Percentiles rank a stretch among this genome's conserved stretches.
Evolutionary conservation across 2,329 filamentous ascomycete species (phyloP).

Genomic region (Fusarium sp.): DNA sequence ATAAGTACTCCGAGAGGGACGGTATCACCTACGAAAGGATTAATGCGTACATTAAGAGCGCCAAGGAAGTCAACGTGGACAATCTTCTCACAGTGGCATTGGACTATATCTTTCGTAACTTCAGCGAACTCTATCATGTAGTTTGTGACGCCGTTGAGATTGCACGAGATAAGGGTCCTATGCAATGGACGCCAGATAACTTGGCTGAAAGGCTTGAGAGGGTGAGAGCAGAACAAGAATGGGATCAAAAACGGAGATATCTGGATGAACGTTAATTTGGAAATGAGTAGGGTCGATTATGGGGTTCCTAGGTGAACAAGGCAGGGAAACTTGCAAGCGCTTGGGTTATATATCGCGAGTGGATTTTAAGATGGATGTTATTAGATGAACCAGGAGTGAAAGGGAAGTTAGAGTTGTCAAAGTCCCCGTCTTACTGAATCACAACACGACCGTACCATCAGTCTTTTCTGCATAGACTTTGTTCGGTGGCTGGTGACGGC

Average conservation of each 20-base stretch:
- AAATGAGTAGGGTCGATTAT: not conserved
- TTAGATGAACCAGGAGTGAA: not conserved
- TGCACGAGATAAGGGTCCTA: conserved; percentile 35
- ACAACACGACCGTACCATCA: conserved; percentile 8
- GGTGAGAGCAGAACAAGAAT: conserved; percentile 25
- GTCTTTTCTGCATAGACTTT: conserved; percentile 6
- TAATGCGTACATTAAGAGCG: conserved; percentile 35
- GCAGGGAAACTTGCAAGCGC: not conserved
- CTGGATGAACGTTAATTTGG: not conserved
- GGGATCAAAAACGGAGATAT: conserved; percentile 11
- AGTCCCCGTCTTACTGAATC: conserved; percentile 10
- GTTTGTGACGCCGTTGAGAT: conserved; percentile 40
- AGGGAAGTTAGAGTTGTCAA: conserved; percentile 8
- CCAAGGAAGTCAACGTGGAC: conserved; percentile 38
- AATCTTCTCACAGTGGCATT: conserved; percentile 38
- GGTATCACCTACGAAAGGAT: conserved; percentile 43
- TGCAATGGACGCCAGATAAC: conserved; percentile 36
- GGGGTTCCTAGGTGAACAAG: too few relatives aligned
- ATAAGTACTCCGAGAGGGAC: conserved; percentile 39
- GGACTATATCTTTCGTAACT: conserved; percentile 43
- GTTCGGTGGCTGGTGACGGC: not conserved
- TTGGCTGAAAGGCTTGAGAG: conserved; percentile 39
- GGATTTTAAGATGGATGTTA: not conserved
- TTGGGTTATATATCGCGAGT: not conserved
- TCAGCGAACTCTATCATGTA: conserved; percentile 31